These are phyloP conservation scores for Ananas comosus DNA, from an alignment of 176 grass and related monocot genomes.

Conservation along the genomic window DNA sequence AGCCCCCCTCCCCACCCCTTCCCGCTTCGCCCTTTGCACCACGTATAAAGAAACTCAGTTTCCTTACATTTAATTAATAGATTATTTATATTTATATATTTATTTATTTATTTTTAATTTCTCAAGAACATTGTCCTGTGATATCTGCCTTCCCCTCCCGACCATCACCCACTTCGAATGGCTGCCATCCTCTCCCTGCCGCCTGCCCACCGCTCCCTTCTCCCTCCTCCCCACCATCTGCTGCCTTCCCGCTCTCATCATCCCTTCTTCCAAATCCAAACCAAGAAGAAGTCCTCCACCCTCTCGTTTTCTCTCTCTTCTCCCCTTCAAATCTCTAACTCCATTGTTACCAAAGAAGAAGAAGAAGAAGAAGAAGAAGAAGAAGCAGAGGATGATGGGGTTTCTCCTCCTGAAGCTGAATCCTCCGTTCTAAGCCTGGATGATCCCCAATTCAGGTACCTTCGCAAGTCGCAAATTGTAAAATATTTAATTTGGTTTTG, in stretches of 20 bases:
- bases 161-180: neutral
- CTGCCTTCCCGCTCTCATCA: neutral
- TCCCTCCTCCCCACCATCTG: neutral
- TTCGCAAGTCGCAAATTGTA: too few relatives aligned
- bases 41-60: too few relatives aligned
- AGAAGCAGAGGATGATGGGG: neutral
- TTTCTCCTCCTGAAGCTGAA: neutral
- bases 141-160: neutral
- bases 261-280: neutral
- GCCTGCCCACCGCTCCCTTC: neutral
- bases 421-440: neutral
- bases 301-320: constrained; percentile 4
- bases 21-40: too few relatives aligned
- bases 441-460: constrained; percentile 27
- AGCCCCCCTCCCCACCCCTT: too few relatives aligned
- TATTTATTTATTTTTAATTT: neutral
- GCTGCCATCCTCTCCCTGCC: constrained; percentile 5
- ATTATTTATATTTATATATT: too few relatives aligned
- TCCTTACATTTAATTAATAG: too few relatives aligned
- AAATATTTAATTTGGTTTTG: neutral
- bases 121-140: neutral
- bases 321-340: constrained; percentile 10
- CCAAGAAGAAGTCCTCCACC: neutral
- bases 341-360: constrained; percentile 17
- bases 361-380: constrained; percentile 14